A percentile compares a stretch with the other conserved stretches of the same genome.
Evolutionary conservation across 176 grass and related monocot species (phyloP).

Genomic region (Juncus inflexus): DNA sequence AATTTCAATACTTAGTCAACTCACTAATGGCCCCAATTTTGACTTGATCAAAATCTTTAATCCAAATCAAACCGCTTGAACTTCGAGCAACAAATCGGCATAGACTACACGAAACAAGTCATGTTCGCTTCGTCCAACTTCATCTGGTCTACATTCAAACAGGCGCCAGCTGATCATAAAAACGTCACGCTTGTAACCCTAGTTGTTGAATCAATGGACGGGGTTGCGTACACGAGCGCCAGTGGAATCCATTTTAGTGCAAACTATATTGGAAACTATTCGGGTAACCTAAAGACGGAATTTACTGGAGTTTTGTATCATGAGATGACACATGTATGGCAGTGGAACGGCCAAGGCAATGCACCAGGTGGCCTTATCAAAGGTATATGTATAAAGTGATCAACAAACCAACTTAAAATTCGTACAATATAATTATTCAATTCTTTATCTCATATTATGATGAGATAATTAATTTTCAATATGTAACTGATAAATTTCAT

Average conservation of each 20-base stretch:
- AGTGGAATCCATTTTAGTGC: slow-evolving; percentile 44
- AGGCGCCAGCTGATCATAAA: slow-evolving; percentile 25
- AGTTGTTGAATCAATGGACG: slow-evolving; percentile 25
- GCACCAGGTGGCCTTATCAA: slow-evolving; percentile 34
- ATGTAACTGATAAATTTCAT: not conserved
- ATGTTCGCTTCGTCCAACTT: slow-evolving; percentile 46
- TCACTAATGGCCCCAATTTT: slow-evolving; percentile 3
- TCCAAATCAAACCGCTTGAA: no score
- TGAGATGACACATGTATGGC: slow-evolving; percentile 62
- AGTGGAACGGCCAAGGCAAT: slow-evolving; percentile 33
- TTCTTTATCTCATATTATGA: no score
- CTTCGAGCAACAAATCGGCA: slow-evolving; percentile 36
- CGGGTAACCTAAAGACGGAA: slow-evolving; percentile 35
- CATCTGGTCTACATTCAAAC: slow-evolving; percentile 40
- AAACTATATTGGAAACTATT: slow-evolving; percentile 34
- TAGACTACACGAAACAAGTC: slow-evolving; percentile 38
- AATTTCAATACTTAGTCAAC: slow-evolving; percentile 2
- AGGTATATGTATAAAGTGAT: slow-evolving; percentile 14
- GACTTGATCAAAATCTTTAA: slow-evolving; percentile 6
- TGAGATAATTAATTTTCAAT: no score
- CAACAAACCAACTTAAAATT: no score
- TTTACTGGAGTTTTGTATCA: slow-evolving; percentile 63
- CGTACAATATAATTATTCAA: no score
- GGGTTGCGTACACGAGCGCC: slow-evolving; percentile 31
- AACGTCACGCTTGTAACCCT: slow-evolving; percentile 27